A percentile compares a stretch with the other conserved stretches of the same genome.
Evolutionary conservation across 2,329 filamentous ascomycete genomes (phyloP).

Genomic region (Fusarium sp.): DNA sequence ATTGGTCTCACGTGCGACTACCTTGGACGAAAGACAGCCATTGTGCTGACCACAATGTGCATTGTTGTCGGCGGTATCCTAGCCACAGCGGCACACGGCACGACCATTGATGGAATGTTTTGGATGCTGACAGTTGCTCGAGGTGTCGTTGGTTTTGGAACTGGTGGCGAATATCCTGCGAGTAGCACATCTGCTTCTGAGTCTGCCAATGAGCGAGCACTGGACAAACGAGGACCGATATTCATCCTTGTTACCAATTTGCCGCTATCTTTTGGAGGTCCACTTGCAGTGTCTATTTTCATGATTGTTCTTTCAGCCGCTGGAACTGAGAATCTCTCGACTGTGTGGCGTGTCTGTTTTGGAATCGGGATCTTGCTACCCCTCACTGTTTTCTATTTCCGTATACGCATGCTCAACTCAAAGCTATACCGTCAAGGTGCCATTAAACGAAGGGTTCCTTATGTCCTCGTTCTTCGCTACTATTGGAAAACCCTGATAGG

Average conservation of each 20-base stretch:
- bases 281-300: not conserved
- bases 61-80: not conserved
- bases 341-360: not conserved
- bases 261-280: not conserved
- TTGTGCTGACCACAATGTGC: not conserved
- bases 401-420: not conserved
- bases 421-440: not conserved
- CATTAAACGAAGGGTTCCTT: not conserved
- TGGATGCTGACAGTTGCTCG: not conserved
- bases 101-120: not conserved
- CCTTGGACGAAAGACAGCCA: not conserved
- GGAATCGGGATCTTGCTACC: not conserved
- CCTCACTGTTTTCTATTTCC: not conserved
- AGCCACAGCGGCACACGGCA: not conserved
- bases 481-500: not conserved
- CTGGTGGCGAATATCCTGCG: not conserved
- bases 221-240: not conserved
- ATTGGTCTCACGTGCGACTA: not conserved
- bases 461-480: not conserved
- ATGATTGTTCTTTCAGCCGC: not conserved
- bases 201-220: not conserved
- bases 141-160: not conserved
- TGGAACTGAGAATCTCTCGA: not conserved
- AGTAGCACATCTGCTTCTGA: not conserved
- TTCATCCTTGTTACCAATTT: not conserved